Evolutionary conservation across 1,284 basidiomycete genomes (phyloP).

Genomic region (Abortiporus biennis): DNA sequence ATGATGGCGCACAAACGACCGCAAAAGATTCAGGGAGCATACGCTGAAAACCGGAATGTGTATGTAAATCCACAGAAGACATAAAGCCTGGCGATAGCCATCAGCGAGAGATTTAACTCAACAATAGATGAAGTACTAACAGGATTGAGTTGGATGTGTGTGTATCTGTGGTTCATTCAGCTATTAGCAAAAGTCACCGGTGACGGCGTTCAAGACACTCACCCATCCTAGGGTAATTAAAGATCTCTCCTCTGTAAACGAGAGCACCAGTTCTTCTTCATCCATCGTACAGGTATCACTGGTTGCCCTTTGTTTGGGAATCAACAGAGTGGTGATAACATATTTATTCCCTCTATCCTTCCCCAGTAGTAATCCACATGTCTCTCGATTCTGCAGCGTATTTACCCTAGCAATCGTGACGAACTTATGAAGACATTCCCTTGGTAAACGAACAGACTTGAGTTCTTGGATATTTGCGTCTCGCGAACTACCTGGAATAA

Average conservation of each 20-base stretch:
- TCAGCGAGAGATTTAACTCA: not conserved
- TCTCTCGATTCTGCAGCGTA: constrained; percentile 54
- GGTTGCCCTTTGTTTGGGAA: constrained; percentile 81
- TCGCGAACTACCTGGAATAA: constrained; percentile 22
- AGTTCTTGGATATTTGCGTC: constrained; percentile 32
- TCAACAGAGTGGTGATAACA: constrained; percentile 68
- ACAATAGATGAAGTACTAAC: constrained; percentile 33
- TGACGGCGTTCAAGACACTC: constrained; percentile 27
- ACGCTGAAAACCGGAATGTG: constrained; percentile 80
- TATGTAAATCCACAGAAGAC: constrained; percentile 86
- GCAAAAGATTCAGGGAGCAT: constrained; percentile 90
- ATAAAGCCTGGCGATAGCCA: constrained; percentile 56
- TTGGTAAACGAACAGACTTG: constrained; percentile 60
- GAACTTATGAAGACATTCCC: constrained; percentile 67
- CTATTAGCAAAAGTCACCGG: constrained; percentile 3
- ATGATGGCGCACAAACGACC: constrained; percentile 82
- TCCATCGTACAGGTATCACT: constrained; percentile 87
- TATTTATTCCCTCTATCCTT: constrained; percentile 51
- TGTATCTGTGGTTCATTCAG: constrained; percentile 57
- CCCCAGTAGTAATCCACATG: constrained; percentile 61
- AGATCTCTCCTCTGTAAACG: constrained; percentile 72
- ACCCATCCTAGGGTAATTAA: constrained; percentile 89
- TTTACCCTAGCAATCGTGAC: constrained; percentile 62
- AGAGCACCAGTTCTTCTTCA: constrained; percentile 80
- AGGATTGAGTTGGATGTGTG: constrained; percentile 87